phyloP scores from a whole-genome alignment of 768 basidiomycete species.

The Naganishia onofrii region DNA sequence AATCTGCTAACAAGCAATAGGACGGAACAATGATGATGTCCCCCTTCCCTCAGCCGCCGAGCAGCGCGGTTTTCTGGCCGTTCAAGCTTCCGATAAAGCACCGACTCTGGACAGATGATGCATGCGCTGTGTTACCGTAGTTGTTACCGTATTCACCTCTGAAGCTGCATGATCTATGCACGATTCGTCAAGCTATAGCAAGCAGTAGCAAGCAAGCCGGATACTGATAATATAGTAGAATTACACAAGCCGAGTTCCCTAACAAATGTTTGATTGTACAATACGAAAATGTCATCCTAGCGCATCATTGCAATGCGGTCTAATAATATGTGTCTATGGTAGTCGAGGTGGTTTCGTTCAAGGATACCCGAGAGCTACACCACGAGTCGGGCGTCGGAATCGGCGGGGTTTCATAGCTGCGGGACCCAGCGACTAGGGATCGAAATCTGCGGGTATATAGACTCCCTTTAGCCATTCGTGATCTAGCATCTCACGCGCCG shows the following conservation, averaged over 20 bases:
- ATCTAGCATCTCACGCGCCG: slow-evolving; percentile 77
- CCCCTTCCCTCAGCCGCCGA: no score
- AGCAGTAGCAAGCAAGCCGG: no score
- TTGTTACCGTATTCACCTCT: no score
- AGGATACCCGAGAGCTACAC: background rate
- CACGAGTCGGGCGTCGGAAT: background rate
- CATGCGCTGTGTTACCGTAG: no score
- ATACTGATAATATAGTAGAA: background rate
- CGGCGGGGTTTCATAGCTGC: no score
- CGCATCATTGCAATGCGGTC: background rate
- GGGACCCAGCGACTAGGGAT: slow-evolving; percentile 44
- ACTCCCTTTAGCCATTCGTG: slow-evolving; percentile 84
- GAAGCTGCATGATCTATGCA: no score
- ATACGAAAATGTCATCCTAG: background rate
- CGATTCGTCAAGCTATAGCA: no score
- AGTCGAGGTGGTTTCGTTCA: background rate
- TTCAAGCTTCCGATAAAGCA: no score
- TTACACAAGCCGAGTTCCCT: background rate
- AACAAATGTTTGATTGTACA: background rate
- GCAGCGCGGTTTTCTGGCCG: no score
- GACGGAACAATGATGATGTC: no score
- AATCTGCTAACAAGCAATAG: no score
- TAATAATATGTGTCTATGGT: slow-evolving; percentile 21
- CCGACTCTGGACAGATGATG: no score
- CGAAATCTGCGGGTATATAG: slow-evolving; percentile 84